These are phyloP conservation scores for Puccinia brachypodii DNA, from an alignment of 1,284 basidiomycete species.

Conservation along the genomic window DNA sequence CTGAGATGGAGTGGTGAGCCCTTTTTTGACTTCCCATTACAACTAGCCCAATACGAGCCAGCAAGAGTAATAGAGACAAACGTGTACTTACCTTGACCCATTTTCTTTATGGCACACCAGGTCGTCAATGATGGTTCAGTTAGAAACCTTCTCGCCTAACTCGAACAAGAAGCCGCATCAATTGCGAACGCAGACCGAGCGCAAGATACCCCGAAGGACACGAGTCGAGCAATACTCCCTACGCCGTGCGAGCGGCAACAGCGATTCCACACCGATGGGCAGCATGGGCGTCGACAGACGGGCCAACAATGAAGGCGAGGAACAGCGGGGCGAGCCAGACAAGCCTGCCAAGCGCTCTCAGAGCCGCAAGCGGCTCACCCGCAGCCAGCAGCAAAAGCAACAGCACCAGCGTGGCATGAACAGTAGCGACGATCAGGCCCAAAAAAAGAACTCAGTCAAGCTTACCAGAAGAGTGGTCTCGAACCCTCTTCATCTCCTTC, in stretches of 20 bases:
- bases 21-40: neutral
- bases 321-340: neutral
- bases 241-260: too few species aligned
- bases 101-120: neutral
- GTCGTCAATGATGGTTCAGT: slow-evolving; percentile 14
- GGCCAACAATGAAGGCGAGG: neutral
- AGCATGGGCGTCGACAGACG: neutral
- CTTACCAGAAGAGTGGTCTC: slow-evolving; percentile 49
- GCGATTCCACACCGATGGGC: neutral
- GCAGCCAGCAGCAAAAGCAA: neutral
- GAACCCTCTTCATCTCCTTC: slow-evolving; percentile 51
- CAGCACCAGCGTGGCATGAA: neutral
- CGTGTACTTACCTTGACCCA: neutral
- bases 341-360: neutral
- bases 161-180: neutral
- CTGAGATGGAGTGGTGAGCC: slow-evolving; percentile 22
- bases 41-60: neutral
- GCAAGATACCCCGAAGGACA: neutral
- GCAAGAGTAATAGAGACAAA: neutral
- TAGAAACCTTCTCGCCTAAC: slow-evolving; percentile 5
- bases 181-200: neutral
- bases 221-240: neutral
- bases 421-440: neutral
- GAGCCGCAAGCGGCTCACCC: neutral
- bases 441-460: neutral